These are phyloP conservation scores for Solanum raphanifolium DNA, from an alignment of 257 asterid genomes.

Conservation along the genomic window DNA sequence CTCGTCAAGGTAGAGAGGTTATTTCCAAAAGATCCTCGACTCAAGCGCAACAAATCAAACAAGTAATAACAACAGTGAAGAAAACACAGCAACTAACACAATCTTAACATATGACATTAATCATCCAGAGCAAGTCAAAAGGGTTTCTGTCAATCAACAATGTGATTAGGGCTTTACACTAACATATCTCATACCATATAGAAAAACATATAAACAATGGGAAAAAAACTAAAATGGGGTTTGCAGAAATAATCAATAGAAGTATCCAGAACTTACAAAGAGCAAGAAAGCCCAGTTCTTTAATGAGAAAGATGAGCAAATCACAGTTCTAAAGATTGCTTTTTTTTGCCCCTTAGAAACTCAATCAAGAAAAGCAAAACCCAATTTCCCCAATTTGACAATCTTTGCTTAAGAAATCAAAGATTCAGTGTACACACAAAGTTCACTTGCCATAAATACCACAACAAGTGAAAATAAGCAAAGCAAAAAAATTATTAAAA, in stretches of 20 bases:
- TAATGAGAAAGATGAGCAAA: not conserved
- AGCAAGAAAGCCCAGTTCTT: not conserved
- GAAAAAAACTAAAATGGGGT: not conserved
- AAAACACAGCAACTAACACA: not conserved
- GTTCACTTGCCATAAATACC: conserved; percentile 1
- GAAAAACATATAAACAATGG: not conserved
- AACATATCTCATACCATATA: not conserved
- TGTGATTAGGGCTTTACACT: not conserved
- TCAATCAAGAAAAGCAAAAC: not conserved
- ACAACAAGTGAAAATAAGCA: not conserved
- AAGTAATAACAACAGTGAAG: not conserved
- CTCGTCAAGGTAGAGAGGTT: not conserved
- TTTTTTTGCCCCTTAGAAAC: not conserved
- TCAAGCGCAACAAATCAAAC: not conserved
- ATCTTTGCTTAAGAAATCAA: not conserved
- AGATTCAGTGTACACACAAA: conserved; percentile 14
- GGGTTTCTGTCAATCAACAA: not conserved
- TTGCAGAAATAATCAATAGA: not conserved
- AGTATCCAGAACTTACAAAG: not conserved
- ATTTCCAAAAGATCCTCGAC: not conserved
- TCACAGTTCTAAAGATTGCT: not conserved
- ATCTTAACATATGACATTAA: not conserved
- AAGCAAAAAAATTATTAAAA: not conserved
- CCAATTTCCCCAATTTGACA: not conserved
- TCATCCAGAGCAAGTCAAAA: not conserved